Conservation (phyloP, 306 rosid genomes). For the Hippophae gyantsensis region DNA sequence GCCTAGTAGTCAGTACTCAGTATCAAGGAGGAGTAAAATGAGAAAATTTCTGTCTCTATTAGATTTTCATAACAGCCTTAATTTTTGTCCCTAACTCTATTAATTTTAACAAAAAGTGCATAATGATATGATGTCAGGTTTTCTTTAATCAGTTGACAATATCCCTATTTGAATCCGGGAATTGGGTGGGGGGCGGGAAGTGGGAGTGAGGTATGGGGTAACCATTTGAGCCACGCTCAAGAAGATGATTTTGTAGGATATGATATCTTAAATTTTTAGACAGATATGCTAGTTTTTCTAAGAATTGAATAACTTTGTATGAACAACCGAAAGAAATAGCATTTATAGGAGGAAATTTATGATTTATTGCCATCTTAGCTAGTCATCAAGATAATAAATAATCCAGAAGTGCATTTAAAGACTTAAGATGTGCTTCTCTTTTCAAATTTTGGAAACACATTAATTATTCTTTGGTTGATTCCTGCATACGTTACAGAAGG, state of each 20-base stretch:
- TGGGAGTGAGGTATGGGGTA: too few species aligned
- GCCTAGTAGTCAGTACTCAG: conserved; percentile 10
- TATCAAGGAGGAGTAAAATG: not conserved
- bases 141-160: too few species aligned
- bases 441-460: conserved; percentile 8
- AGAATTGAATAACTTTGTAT: conserved; percentile 1
- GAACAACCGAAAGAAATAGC: conserved; percentile 9
- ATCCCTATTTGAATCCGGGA: too few species aligned
- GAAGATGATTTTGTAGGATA: not conserved
- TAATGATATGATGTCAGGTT: too few species aligned
- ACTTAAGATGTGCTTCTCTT: not conserved
- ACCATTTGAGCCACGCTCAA: too few species aligned
- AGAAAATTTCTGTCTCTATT: not conserved
- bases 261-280: conserved; percentile 17
- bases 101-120: too few species aligned
- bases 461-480: conserved; percentile 21
- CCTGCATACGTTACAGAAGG: conserved; percentile 57
- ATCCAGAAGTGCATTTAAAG: not conserved
- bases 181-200: too few species aligned
- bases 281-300: conserved; percentile 12
- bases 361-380: conserved; percentile 2
- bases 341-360: conserved; percentile 4
- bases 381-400: conserved; percentile 1
- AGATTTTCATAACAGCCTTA: too few species aligned
- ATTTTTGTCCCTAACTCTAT: too few species aligned